These are phyloP conservation scores for Arthrobotrys entomopaga DNA, from an alignment of 2,329 filamentous ascomycete species.

Conservation along the genomic window DNA sequence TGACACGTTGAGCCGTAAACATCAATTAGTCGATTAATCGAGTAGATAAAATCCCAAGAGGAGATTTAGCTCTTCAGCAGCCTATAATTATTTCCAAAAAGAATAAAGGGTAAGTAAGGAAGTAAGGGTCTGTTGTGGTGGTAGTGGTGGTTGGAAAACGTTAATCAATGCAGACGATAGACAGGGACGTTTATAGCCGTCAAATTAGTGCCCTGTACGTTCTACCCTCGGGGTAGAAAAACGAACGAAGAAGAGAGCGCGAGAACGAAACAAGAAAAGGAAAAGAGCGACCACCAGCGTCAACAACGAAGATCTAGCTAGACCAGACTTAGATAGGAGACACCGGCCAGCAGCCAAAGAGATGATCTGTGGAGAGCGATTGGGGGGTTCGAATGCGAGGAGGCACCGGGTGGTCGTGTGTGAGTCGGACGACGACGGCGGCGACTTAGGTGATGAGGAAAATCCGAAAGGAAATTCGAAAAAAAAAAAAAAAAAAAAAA, in stretches of 20 bases:
- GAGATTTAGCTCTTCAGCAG: too few species aligned
- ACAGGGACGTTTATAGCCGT: slow-evolving; percentile 42
- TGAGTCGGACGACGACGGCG: not conserved
- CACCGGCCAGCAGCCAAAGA: not conserved
- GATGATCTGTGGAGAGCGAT: not conserved
- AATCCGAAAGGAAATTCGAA: too few species aligned
- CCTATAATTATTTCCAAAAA: too few species aligned
- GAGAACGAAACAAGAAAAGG: slow-evolving; percentile 2
- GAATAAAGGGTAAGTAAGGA: too few species aligned
- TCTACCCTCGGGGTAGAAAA: slow-evolving; percentile 8
- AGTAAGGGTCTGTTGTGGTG: not conserved
- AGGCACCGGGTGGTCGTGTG: slow-evolving; percentile 3
- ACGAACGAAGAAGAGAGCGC: not conserved
- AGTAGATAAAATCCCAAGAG: too few species aligned
- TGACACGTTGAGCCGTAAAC: slow-evolving; percentile 28
- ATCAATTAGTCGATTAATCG: too few species aligned
- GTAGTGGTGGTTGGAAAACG: not conserved
- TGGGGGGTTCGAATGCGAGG: slow-evolving; percentile 1
- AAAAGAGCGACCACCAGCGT: slow-evolving; percentile 13
- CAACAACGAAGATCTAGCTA: not conserved
- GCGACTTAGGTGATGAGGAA: slow-evolving; percentile 6
- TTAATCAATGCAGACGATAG: slow-evolving; percentile 11
- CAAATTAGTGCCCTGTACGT: slow-evolving; percentile 8
- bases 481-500: not conserved
- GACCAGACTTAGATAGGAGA: too few species aligned